phyloP scores from a whole-genome alignment of 495 filamentous ascomycete genomes.

The Penicillium silybi region DNA sequence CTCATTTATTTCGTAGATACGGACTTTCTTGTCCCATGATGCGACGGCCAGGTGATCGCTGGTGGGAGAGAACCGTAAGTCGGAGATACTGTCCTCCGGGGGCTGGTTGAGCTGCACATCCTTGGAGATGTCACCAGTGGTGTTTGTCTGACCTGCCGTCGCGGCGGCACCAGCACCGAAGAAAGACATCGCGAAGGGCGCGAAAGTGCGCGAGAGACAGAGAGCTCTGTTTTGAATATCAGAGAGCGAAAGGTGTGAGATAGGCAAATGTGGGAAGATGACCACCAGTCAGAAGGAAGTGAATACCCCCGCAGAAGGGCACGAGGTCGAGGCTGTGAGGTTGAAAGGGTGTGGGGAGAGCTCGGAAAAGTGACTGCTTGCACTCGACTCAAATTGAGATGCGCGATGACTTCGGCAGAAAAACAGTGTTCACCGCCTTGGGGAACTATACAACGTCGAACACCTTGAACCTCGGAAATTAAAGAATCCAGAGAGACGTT shows the following conservation, averaged over 20 bases:
- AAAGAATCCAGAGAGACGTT: too few species aligned
- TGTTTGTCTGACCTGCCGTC: constrained; percentile 54
- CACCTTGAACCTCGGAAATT: too few species aligned
- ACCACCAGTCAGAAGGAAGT: neutral
- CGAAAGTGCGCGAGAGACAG: neutral
- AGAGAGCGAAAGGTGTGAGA: neutral
- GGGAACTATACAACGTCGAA: neutral
- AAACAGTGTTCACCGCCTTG: neutral
- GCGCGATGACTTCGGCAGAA: neutral
- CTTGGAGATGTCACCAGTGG: constrained; percentile 84
- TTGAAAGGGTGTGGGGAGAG: neutral
- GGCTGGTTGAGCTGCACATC: constrained; percentile 74
- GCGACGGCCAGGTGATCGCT: constrained; percentile 77
- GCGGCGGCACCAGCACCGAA: constrained; percentile 43
- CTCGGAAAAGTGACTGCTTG: neutral
- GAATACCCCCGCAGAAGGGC: neutral
- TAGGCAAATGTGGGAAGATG: neutral
- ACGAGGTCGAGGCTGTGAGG: neutral
- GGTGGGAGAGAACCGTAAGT: constrained; percentile 74
- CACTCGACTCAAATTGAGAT: neutral
- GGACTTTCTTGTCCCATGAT: constrained; percentile 92
- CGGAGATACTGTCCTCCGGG: constrained; percentile 82
- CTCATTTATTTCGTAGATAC: constrained; percentile 81
- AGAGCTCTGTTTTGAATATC: neutral
- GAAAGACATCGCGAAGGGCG: constrained; percentile 51